Conservation (phyloP, 192 early-diverging fungal species). For the Borealophlyctis nickersoniae region DNA sequence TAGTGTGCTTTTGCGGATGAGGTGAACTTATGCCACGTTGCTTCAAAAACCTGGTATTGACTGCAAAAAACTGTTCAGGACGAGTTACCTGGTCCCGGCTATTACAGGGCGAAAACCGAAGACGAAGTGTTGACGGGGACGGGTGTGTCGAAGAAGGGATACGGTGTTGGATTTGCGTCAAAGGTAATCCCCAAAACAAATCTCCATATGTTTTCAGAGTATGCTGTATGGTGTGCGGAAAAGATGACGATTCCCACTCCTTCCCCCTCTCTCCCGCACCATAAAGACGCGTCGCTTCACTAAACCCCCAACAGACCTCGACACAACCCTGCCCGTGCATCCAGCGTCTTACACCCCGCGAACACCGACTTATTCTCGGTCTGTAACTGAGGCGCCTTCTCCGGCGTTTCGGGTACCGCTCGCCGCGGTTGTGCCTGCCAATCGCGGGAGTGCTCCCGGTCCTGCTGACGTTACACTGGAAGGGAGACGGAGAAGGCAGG, state of each 20-base stretch:
- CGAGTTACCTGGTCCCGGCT: slow-evolving; percentile 55
- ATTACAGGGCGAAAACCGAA: slow-evolving; percentile 33
- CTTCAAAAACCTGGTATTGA: background rate
- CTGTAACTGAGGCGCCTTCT: slow-evolving; percentile 32
- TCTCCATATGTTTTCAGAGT: background rate
- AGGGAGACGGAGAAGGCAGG: no score
- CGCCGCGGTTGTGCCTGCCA: no score
- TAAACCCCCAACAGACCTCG: slow-evolving; percentile 38
- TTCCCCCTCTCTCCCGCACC: background rate
- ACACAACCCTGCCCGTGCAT: slow-evolving; percentile 15
- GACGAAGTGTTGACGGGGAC: slow-evolving; percentile 23
- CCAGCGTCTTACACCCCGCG: slow-evolving; percentile 37
- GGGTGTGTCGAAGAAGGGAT: slow-evolving; percentile 42
- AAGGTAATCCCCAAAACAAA: slow-evolving; percentile 34
- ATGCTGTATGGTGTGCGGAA: background rate
- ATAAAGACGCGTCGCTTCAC: slow-evolving; percentile 24
- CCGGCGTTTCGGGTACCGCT: slow-evolving; percentile 33
- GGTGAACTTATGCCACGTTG: background rate
- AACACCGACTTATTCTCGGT: slow-evolving; percentile 31
- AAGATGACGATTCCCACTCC: background rate
- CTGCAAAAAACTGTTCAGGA: slow-evolving; percentile 32
- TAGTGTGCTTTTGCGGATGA: background rate
- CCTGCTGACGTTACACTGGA: no score
- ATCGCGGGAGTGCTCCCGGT: no score
- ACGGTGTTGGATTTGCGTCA: slow-evolving; percentile 48